Evolutionary conservation across 768 basidiomycete genomes (phyloP).

Genomic region (Amanita polypyramis): DNA sequence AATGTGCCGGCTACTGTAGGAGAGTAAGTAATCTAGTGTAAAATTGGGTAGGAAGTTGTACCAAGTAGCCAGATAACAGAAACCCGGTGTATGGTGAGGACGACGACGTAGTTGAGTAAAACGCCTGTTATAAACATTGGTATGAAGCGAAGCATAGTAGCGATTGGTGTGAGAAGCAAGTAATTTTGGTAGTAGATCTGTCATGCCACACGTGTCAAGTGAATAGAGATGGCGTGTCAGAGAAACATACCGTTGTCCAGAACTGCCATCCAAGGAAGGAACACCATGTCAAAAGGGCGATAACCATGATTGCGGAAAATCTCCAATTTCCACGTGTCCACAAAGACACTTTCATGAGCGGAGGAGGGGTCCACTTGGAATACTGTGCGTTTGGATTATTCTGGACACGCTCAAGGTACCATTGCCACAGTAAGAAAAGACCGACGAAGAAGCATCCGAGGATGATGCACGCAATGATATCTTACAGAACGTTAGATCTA

Average conservation of each 20-base stretch:
- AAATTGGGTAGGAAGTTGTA: conserved; percentile 18
- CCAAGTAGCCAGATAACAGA: conserved; percentile 49
- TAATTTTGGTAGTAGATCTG: conserved; percentile 71
- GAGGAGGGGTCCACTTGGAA: conserved; percentile 32
- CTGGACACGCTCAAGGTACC: conserved; percentile 39
- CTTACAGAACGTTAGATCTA: conserved; percentile 17
- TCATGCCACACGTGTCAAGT: not conserved
- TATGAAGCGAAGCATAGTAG: conserved; percentile 53
- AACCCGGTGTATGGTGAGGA: conserved; percentile 43
- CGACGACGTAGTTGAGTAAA: conserved; percentile 55
- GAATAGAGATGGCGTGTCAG: not conserved
- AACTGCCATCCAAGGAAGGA: conserved; percentile 42
- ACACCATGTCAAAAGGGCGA: conserved; percentile 51
- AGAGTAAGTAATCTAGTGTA: not conserved
- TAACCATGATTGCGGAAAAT: conserved; percentile 43
- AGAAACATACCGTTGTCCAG: conserved; percentile 16
- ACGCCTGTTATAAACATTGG: conserved; percentile 65
- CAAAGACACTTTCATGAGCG: conserved; percentile 50
- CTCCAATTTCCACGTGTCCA: conserved; percentile 49
- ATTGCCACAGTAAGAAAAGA: conserved; percentile 58
- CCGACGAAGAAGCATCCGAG: conserved; percentile 45
- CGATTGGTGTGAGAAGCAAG: conserved; percentile 38
- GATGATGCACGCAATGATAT: conserved; percentile 64
- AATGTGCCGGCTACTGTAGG: conserved; percentile 35
- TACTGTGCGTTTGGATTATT: conserved; percentile 12